These are phyloP conservation scores for Amanita thiersii DNA, from an alignment of 768 basidiomycete genomes.

Conservation along the genomic window DNA sequence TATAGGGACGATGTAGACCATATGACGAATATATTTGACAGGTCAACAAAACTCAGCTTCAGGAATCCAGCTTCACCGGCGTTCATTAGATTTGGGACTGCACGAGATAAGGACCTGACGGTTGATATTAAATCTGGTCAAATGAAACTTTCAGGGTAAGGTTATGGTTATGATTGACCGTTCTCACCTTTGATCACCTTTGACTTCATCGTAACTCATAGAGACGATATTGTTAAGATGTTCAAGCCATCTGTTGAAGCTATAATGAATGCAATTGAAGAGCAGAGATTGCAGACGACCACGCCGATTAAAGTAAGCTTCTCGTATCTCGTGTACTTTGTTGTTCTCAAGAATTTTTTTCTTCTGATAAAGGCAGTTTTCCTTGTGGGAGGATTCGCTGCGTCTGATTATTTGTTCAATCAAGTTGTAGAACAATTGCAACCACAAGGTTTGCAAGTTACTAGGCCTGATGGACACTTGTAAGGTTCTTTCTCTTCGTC, in stretches of 20 bases:
- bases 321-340: background rate
- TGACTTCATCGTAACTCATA: background rate
- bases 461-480: slow-evolving; percentile 48
- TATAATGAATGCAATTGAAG: background rate
- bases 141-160: slow-evolving; percentile 31
- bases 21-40: slow-evolving; percentile 36
- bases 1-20: slow-evolving; percentile 33
- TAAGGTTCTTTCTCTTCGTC: background rate
- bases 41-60: slow-evolving; percentile 39
- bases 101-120: slow-evolving; percentile 28
- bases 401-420: slow-evolving; percentile 45
- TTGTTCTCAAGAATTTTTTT: background rate
- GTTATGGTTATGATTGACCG: background rate
- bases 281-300: slow-evolving; percentile 1
- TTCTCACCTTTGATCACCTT: background rate
- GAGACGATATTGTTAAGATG: slow-evolving; percentile 3
- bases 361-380: slow-evolving; percentile 25
- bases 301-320: slow-evolving; percentile 3
- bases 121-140: slow-evolving; percentile 38
- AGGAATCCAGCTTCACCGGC: slow-evolving; percentile 27
- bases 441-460: slow-evolving; percentile 29
- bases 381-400: slow-evolving; percentile 53
- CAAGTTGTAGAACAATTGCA: slow-evolving; percentile 31
- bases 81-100: slow-evolving; percentile 40
- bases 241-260: slow-evolving; percentile 7